These are phyloP conservation scores for Metschnikowia lunata DNA, from an alignment of 805 yeast species.

Conservation along the genomic window DNA sequence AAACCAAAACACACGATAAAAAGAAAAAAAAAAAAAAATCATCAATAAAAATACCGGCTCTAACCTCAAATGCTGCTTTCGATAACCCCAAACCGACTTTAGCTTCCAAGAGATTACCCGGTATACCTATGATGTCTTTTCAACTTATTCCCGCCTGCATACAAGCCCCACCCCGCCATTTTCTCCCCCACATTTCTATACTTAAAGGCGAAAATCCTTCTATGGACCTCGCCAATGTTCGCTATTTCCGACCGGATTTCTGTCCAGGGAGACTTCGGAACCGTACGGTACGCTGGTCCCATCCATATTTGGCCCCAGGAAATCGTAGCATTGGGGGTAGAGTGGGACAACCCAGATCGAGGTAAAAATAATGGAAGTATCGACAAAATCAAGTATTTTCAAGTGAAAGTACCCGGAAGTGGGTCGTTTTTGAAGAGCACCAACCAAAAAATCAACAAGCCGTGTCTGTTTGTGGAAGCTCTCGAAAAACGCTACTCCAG, in stretches of 20 bases:
- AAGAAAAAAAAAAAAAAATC: too few species aligned
- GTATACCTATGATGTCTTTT: too few species aligned
- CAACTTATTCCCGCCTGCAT: too few species aligned
- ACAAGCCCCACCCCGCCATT: too few species aligned
- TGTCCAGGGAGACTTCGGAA: conserved; percentile 48
- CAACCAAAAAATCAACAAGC: conserved; percentile 28
- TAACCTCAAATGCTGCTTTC: too few species aligned
- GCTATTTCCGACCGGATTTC: conserved; percentile 16
- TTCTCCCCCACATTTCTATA: too few species aligned
- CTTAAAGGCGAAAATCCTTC: too few species aligned
- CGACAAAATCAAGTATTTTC: conserved; percentile 55
- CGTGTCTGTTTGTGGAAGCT: conserved; percentile 43
- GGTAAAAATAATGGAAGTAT: conserved; percentile 72
- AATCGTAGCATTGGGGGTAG: conserved; percentile 63
- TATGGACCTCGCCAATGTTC: too few species aligned
- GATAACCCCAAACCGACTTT: too few species aligned
- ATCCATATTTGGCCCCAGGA: conserved; percentile 57
- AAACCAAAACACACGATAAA: too few species aligned
- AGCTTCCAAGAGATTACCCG: too few species aligned
- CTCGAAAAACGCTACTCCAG: conserved; percentile 45
- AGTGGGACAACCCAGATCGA: conserved; percentile 70
- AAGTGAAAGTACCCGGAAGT: conserved; percentile 29
- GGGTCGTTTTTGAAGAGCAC: conserved; percentile 62
- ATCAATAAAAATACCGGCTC: too few species aligned
- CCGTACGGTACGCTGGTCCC: conserved; percentile 58